Percentiles rank a stretch among this genome's conserved stretches.
These are phyloP conservation scores for Podospora pseudocomata DNA, from an alignment of 495 filamentous ascomycete genomes.

Conservation along the genomic window DNA sequence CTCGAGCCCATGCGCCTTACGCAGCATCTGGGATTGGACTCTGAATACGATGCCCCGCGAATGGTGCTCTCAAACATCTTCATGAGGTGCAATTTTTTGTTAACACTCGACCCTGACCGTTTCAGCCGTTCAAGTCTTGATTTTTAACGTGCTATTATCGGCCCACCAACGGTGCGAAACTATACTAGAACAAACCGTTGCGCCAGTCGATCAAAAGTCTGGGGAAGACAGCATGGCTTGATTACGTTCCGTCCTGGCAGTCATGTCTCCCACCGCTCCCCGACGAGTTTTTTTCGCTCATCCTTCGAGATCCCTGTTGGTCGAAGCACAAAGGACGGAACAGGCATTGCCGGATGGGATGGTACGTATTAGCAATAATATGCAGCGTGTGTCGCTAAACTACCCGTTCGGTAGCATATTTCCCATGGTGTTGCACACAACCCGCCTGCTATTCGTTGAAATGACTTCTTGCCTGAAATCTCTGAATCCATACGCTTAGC, in stretches of 20 bases:
- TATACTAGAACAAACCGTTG: not conserved
- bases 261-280: not conserved
- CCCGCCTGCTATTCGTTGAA: not conserved
- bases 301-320: not conserved
- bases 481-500: not conserved
- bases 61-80: not conserved
- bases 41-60: not conserved
- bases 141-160: not conserved
- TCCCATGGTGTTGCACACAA: not conserved
- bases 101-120: not conserved
- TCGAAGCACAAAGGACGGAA: too few relatives aligned
- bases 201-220: not conserved
- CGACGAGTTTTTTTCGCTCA: not conserved
- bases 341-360: not conserved
- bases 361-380: not conserved
- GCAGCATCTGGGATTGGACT: not conserved
- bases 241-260: not conserved
- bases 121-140: not conserved
- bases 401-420: not conserved
- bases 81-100: not conserved
- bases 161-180: not conserved
- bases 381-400: not conserved
- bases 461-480: not conserved
- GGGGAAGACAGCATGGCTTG: not conserved
- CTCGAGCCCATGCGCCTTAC: slow-evolving; percentile 10